These are phyloP conservation scores for Raddia guianensis DNA, from an alignment of 176 grass and related monocot genomes.

Conservation along the genomic window DNA sequence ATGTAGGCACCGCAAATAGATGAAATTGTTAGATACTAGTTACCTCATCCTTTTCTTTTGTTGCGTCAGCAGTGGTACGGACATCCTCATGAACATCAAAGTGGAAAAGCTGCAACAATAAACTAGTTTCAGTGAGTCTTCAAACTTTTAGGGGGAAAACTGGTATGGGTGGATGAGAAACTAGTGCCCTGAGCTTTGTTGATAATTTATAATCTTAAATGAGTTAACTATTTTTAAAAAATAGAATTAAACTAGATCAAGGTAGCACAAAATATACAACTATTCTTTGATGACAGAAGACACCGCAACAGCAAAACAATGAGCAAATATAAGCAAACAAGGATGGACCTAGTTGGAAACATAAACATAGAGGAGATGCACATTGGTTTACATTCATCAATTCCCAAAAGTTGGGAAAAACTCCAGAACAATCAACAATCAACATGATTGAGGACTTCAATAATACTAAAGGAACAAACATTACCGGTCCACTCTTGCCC, in stretches of 20 bases:
- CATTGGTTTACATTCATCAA: background rate
- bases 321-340: background rate
- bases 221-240: background rate
- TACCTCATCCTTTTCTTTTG: slow-evolving; percentile 98
- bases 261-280: background rate
- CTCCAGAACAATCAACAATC: slow-evolving; percentile 4
- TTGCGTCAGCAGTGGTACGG: slow-evolving; percentile 91
- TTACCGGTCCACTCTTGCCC: slow-evolving; percentile 99
- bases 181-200: background rate
- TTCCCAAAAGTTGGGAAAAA: background rate
- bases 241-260: background rate
- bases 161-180: background rate
- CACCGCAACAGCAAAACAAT: slow-evolving; percentile 9
- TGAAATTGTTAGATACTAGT: slow-evolving; percentile 3
- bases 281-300: background rate
- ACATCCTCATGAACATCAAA: slow-evolving; percentile 99
- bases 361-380: background rate
- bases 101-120: slow-evolving; percentile 84
- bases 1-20: slow-evolving; percentile 10
- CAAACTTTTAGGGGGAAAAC: background rate
- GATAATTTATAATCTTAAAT: background rate
- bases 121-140: slow-evolving; percentile 16
- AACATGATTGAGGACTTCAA: background rate
- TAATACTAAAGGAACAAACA: slow-evolving; percentile 29
- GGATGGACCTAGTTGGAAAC: background rate